phyloP scores from a whole-genome alignment of 306 rosid species.

The Casuarina equisetifolia region DNA sequence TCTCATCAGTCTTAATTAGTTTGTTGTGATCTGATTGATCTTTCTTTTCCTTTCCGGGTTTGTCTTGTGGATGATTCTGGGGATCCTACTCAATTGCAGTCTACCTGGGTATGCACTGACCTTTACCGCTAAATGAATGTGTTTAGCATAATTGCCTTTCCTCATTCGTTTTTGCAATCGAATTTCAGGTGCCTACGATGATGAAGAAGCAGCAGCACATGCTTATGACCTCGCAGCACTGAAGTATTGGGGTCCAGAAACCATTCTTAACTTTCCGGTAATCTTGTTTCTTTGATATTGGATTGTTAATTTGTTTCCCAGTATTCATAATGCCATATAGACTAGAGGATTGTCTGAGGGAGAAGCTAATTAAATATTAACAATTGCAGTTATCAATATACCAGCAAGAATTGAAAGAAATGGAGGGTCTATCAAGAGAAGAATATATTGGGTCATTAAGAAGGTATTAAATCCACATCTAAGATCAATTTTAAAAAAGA shows the following conservation, averaged over 20 bases:
- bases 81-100: conserved; percentile 39
- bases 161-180: neutral
- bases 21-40: neutral
- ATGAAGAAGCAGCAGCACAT: conserved; percentile 95
- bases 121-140: neutral
- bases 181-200: conserved; percentile 86
- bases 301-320: neutral
- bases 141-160: neutral
- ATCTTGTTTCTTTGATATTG: neutral
- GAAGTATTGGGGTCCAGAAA: conserved; percentile 90
- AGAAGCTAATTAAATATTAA: neutral
- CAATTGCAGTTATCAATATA: conserved; percentile 52
- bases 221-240: conserved; percentile 99
- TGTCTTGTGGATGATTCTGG: conserved; percentile 10
- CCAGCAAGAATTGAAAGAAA: conserved; percentile 63
- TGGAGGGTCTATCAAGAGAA: conserved; percentile 85
- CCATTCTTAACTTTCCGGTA: conserved; percentile 88
- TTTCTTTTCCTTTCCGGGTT: neutral
- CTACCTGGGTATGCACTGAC: conserved; percentile 58
- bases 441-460: conserved; percentile 92
- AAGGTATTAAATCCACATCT: conserved; percentile 38
- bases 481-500: neutral
- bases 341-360: neutral
- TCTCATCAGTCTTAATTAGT: neutral
- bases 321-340: neutral